Evolutionary conservation across 768 basidiomycete genomes (phyloP), one percentile per base, ranked within the genome.

Genomic region (Termitomyces sp.): DNA sequence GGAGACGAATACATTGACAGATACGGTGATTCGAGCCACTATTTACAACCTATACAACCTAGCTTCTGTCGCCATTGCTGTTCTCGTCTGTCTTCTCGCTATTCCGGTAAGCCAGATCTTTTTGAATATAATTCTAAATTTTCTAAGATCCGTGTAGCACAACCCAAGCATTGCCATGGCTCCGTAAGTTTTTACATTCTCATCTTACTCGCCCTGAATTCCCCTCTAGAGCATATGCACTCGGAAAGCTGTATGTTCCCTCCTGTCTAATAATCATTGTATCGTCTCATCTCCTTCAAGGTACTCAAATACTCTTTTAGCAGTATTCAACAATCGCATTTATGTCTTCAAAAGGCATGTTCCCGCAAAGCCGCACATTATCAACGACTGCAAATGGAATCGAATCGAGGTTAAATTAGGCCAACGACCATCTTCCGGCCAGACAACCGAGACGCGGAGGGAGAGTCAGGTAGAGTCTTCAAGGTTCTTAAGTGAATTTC

Each of bases 81-180:
- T 60, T 2, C 55, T 63, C 12, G 55, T 63, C 5, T 63, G 62
- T 41, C 58, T 63, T 13, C 36, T 63, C n/a, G 62, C 62, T 13
- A 60, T 63, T 3, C 62, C 58, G 5, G 62, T 63, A 38, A 52
- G 61, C 23, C n/a, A 20, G 14, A 4, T 4, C 13, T 20, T 38
- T 36, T 2, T 20, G 23, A 33, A n/a, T 20, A 4, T 1, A 20
- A 13, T 32, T 18, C 3, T 7, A 3, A 23, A 1, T 49, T 48
- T 43, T 32, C 10, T n/a, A 13, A 20, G 4, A 2, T 30, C 12
- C 50, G 0, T 35, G n/a, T 46, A 63, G 61, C 32, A 43, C 9
- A 63, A 63, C 32, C 61, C 61, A 26, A 63, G 61, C 30, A 57
- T 63, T 33, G 44, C 61, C 32, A 59, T 63, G 55, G 61, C 58